Percentiles rank a stretch among this genome's conserved stretches.
Conservation (phyloP, 2,329 filamentous ascomycete species). For the Ascochyta lentis region DNA sequence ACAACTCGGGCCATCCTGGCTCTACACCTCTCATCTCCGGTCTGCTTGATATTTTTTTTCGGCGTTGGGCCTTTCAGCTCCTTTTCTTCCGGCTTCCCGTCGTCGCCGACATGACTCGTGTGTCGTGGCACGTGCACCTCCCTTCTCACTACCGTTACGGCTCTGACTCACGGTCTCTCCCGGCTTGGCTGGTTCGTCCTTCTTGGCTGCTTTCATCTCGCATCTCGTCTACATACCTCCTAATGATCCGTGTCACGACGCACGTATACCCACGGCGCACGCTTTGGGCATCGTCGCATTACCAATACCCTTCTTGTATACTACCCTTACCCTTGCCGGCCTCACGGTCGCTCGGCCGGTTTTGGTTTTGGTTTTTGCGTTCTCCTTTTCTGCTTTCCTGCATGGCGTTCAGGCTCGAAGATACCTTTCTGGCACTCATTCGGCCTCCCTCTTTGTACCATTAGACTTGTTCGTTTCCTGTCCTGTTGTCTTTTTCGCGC, state of each 20-base stretch:
- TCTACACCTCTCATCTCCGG: slow-evolving; percentile 25
- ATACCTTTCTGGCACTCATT: slow-evolving; percentile 46
- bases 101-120: slow-evolving; percentile 21
- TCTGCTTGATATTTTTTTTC: slow-evolving; percentile 13
- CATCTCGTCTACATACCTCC: slow-evolving; percentile 14
- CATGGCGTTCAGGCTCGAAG: slow-evolving; percentile 33
- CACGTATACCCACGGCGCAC: slow-evolving; percentile 16
- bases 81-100: slow-evolving; percentile 18
- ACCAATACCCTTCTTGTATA: slow-evolving; percentile 40
- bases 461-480: slow-evolving; percentile 23
- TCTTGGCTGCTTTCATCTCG: slow-evolving; percentile 19
- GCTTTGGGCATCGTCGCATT: slow-evolving; percentile 8
- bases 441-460: slow-evolving; percentile 40
- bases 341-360: slow-evolving; percentile 26
- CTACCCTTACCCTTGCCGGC: slow-evolving; percentile 34
- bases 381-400: slow-evolving; percentile 14
- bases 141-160: slow-evolving; percentile 25
- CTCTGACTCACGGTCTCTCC: slow-evolving; percentile 30
- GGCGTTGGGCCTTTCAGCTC: slow-evolving; percentile 13
- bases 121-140: slow-evolving; percentile 21
- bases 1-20: slow-evolving; percentile 4
- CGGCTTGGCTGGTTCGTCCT: slow-evolving; percentile 15
- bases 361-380: slow-evolving; percentile 11
- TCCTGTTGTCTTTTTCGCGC: slow-evolving; percentile 15
- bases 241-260: slow-evolving; percentile 23